phyloP scores from a whole-genome alignment of 2,329 filamentous ascomycete species.

The Pyrenophora seminiperda region DNA sequence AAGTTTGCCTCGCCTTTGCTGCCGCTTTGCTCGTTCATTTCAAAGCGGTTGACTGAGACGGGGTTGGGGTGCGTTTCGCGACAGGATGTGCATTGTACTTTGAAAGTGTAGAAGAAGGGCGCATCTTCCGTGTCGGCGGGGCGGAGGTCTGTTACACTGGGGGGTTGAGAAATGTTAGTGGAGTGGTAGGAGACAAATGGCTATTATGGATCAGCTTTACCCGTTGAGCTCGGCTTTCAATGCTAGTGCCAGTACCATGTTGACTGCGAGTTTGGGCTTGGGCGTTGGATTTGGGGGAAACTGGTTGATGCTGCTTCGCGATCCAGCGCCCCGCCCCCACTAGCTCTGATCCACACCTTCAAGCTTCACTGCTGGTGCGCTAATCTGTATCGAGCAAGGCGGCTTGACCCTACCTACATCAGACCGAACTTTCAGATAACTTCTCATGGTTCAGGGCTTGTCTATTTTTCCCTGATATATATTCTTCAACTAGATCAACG shows the following conservation, averaged over 20 bases:
- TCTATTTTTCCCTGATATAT: too few species aligned
- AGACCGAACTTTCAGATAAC: constrained; percentile 5
- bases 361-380: not conserved
- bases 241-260: constrained; percentile 47
- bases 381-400: not conserved
- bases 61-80: constrained; percentile 86
- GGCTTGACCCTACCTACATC: constrained; percentile 6
- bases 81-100: constrained; percentile 97
- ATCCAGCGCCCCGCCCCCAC: constrained; percentile 19
- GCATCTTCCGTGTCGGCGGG: constrained; percentile 80
- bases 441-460: not conserved
- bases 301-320: constrained; percentile 1
- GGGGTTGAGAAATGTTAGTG: not conserved
- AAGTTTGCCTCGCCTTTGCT: constrained; percentile 97
- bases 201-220: constrained; percentile 15
- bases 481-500: too few species aligned
- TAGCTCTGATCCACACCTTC: not conserved
- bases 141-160: constrained; percentile 85
- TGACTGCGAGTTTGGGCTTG: constrained; percentile 7
- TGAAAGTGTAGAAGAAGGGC: constrained; percentile 97
- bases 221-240: constrained; percentile 47
- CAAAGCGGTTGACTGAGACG: constrained; percentile 86
- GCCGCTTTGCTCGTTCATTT: constrained; percentile 86
- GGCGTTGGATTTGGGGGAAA: constrained; percentile 8
- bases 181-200: not conserved